phyloP scores from a whole-genome alignment of 352 stramenopile species.

The Globisporangium sylvaticum region DNA sequence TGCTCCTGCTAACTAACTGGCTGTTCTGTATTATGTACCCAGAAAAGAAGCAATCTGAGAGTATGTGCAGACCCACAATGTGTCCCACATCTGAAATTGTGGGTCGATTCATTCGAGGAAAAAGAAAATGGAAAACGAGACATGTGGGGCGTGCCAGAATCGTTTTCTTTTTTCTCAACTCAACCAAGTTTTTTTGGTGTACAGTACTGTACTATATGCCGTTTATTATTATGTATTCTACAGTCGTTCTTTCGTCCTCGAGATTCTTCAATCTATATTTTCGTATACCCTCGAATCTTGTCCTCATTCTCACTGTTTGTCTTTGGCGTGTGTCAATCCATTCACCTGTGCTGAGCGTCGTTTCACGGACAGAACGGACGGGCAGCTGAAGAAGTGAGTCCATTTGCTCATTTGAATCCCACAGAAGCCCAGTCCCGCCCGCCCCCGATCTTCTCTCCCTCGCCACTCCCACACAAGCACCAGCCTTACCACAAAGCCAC shows the following conservation, averaged over 20 bases:
- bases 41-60: conserved; percentile 5
- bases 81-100: not conserved
- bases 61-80: not conserved
- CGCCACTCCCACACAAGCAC: conserved; percentile 1
- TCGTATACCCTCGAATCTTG: conserved; percentile 3
- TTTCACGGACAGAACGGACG: not conserved
- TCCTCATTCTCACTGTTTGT: not conserved
- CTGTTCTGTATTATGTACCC: not conserved
- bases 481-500: not conserved
- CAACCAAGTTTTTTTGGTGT: not conserved
- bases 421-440: not conserved
- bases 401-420: not conserved
- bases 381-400: not conserved
- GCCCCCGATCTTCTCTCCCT: not conserved
- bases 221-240: not conserved
- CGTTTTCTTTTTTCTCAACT: not conserved
- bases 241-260: not conserved
- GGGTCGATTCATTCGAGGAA: not conserved
- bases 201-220: not conserved
- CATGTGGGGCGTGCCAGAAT: not conserved
- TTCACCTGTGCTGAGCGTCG: not conserved
- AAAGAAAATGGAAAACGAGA: not conserved
- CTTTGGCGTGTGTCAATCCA: not conserved
- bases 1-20: not conserved
- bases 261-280: not conserved